Conservation (phyloP, 495 filamentous ascomycete genomes). For the Penicillium longicatenatum region DNA sequence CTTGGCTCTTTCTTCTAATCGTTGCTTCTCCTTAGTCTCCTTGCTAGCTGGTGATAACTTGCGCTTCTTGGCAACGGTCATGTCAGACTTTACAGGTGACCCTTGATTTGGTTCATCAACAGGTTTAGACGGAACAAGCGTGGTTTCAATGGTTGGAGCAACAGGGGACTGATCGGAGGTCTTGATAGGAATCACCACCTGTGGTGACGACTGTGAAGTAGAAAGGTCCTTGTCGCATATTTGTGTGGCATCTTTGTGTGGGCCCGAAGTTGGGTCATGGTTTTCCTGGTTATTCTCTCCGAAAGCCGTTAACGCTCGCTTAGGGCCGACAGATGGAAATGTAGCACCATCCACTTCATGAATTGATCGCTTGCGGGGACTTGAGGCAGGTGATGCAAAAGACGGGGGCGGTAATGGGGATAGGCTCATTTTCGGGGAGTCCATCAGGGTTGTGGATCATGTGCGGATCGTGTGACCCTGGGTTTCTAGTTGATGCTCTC, state of each 20-base stretch:
- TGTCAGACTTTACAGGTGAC: constrained; percentile 8
- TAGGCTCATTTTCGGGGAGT: constrained; percentile 14
- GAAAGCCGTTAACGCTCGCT: constrained; percentile 16
- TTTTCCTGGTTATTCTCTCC: constrained; percentile 34
- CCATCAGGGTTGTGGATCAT: constrained; percentile 4
- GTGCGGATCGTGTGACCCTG: background rate
- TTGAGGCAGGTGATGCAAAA: constrained; percentile 21
- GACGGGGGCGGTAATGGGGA: constrained; percentile 22
- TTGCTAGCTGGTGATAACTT: constrained; percentile 57
- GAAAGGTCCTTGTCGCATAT: background rate
- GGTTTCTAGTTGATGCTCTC: background rate
- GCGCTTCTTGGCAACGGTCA: constrained; percentile 46
- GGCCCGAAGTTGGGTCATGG: constrained; percentile 12
- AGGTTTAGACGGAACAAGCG: background rate
- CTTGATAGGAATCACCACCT: constrained; percentile 1
- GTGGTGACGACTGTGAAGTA: background rate
- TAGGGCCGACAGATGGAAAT: constrained; percentile 18
- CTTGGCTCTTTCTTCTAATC: constrained; percentile 31
- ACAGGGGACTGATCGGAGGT: background rate
- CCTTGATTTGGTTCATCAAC: background rate
- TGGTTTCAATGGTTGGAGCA: background rate
- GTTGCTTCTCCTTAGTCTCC: constrained; percentile 45
- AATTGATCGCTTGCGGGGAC: constrained; percentile 33
- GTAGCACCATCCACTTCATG: constrained; percentile 31
- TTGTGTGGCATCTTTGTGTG: background rate